A percentile compares a stretch with the other conserved stretches of the same genome.
phyloP scores from a whole-genome alignment of 164 flowering plant genomes.

The Aristolochia contorta region DNA sequence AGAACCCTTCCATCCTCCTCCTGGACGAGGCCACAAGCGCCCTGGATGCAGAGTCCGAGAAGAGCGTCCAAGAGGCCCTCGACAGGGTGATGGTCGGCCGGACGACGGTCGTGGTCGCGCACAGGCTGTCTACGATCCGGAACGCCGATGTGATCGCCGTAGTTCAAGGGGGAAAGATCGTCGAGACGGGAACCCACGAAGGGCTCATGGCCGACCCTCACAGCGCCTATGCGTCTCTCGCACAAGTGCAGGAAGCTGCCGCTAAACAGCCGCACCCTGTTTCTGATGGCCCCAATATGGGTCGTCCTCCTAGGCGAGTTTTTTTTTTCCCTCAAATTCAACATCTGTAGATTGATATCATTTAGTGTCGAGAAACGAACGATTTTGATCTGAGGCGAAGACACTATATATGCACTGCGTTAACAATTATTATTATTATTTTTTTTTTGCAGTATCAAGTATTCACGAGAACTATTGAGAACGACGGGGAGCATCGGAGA shows the following conservation, averaged over 20 bases:
- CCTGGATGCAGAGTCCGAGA: conserved; percentile 95
- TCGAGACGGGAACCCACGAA: conserved; percentile 88
- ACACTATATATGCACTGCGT: no score
- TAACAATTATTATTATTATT: no score
- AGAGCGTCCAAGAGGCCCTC: conserved; percentile 91
- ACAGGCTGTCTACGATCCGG: conserved; percentile 85
- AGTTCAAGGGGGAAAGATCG: conserved; percentile 66
- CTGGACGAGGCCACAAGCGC: conserved; percentile 97
- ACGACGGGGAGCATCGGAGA: conserved; percentile 56
- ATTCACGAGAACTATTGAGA: conserved; percentile 58
- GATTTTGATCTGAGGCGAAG: not conserved
- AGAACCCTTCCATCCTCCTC: conserved; percentile 77
- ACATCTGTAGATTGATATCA: no score
- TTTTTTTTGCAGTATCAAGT: conserved; percentile 33
- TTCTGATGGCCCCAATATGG: conserved; percentile 27
- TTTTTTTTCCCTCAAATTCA: no score
- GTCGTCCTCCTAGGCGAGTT: conserved; percentile 49
- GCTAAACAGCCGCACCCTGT: conserved; percentile 32
- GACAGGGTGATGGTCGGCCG: conserved; percentile 95
- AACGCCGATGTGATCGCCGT: conserved; percentile 90
- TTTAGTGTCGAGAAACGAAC: no score
- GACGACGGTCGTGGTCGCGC: conserved; percentile 88
- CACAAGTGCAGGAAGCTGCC: conserved; percentile 65
- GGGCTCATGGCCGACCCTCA: conserved; percentile 60
- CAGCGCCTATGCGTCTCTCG: conserved; percentile 72